Base-by-base conservation (phyloP, 2,329 filamentous ascomycete genomes). In the Aspergillus terreus region DNA sequence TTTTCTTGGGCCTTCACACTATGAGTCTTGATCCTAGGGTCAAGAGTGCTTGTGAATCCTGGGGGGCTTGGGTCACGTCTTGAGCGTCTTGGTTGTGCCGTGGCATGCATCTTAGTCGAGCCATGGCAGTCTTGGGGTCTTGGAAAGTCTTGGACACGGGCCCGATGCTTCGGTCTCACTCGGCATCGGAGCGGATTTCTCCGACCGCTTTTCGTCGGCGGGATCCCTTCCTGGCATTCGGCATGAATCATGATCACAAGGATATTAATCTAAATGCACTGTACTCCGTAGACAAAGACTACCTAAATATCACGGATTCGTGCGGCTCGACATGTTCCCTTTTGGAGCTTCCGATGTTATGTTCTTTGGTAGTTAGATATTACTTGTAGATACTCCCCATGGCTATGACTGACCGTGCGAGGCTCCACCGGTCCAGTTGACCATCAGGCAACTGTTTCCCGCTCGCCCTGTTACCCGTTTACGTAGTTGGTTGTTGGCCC, bases 161-260 rank as follows among this genome's bases (percentile, higher is more conserved):
- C 19, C 48, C 47, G 36, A 53, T 49, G 30, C 42, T 49, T 47
- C 42, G 19, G 47, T 15, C 25, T 21, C 14, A 38, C 27, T 49
- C 47, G 47, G 47, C 17, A 30, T 12, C 47, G 36, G 36, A 50
- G 17, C 15, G 45, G 36, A 42, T 46, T 53, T 50, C 7, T 44
- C 43, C 47, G 43, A 25, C 5, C 25, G n/a, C 15, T 7, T n/a
- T 7, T 14, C 6, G 10, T 27, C 40, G 32, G 41, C 46, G 46
- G 46, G 6, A 6, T 19, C 19, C 19, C 19, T 19, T 19, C 12
- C 17, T 25, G n/a, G n/a, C 25, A 33, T 43, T 49, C 46, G 46
- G 46, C 46, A 47, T 32, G 35, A 21, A 27, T 30, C 21, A 12
- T 21, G n/a, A 38, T 17, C 12, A 30, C 23, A 47, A 40, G 5